phyloP scores from a whole-genome alignment of 2,329 filamentous ascomycete species.

The Calcarisporium arbuscula region DNA sequence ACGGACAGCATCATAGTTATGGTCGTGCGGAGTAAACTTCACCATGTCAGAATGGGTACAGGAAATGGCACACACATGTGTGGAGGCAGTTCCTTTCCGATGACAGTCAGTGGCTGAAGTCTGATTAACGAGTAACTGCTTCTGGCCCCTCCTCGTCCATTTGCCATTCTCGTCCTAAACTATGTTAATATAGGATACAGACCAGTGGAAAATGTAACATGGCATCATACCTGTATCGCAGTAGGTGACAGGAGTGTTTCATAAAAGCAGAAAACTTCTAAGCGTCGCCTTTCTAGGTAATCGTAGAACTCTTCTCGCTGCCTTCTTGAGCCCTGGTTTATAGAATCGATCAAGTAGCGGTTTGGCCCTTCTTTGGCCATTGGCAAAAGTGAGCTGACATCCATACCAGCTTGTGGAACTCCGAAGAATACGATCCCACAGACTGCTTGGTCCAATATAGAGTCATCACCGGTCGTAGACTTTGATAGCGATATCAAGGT shows the following conservation, averaged over 20 bases:
- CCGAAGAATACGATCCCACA: slow-evolving; percentile 11
- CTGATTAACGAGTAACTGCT: slow-evolving; percentile 14
- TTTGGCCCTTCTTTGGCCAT: slow-evolving; percentile 10
- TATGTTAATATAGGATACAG: background rate
- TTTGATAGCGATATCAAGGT: slow-evolving; percentile 3
- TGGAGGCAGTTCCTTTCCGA: slow-evolving; percentile 13
- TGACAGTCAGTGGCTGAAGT: slow-evolving; percentile 18
- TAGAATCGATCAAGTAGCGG: slow-evolving; percentile 6
- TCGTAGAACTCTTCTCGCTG: slow-evolving; percentile 6
- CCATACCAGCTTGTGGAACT: slow-evolving; percentile 10
- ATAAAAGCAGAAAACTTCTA: slow-evolving; percentile 18
- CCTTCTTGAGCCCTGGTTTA: slow-evolving; percentile 4
- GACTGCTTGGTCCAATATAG: slow-evolving; percentile 4
- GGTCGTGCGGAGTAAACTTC: slow-evolving; percentile 16
- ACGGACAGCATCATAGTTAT: background rate
- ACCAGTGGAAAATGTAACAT: background rate
- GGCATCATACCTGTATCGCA: slow-evolving; percentile 11
- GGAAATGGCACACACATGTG: slow-evolving; percentile 15
- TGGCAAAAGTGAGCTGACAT: slow-evolving; percentile 5
- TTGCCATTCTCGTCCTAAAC: slow-evolving; percentile 11
- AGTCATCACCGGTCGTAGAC: slow-evolving; percentile 1
- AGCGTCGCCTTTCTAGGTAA: slow-evolving; percentile 8
- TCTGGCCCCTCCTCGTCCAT: slow-evolving; percentile 17
- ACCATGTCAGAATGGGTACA: slow-evolving; percentile 17
- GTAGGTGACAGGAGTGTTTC: slow-evolving; percentile 18